These are phyloP conservation scores for Coemansia sp. DNA, from an alignment of 192 early-diverging fungal species.

Conservation along the genomic window DNA sequence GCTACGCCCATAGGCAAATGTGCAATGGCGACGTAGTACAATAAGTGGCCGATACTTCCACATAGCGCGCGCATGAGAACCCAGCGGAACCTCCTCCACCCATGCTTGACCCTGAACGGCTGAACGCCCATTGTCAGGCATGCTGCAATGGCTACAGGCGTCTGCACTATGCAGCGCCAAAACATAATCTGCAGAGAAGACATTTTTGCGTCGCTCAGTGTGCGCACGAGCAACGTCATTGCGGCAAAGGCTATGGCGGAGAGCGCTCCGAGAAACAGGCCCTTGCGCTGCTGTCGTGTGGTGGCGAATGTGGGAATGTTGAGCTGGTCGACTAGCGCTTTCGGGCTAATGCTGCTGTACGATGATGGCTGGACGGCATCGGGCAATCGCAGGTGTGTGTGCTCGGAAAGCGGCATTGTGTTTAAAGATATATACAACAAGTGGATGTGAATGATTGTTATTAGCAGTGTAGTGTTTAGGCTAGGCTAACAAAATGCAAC, in stretches of 20 bases:
- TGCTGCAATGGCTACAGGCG: neutral
- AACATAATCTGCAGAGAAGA: conserved; percentile 31
- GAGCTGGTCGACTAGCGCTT: too few species aligned
- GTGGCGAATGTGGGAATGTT: too few species aligned
- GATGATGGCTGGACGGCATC: too few species aligned
- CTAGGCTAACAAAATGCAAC: too few species aligned
- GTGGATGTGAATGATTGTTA: too few species aligned
- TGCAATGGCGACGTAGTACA: conserved; percentile 16
- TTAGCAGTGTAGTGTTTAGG: too few species aligned
- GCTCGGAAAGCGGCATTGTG: too few species aligned
- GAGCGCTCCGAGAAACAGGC: conserved; percentile 12
- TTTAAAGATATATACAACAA: too few species aligned
- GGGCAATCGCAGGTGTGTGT: too few species aligned
- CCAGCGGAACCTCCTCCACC: conserved; percentile 18
- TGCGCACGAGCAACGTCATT: conserved; percentile 21
- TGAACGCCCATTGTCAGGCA: conserved; percentile 1
- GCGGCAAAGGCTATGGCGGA: conserved; percentile 22
- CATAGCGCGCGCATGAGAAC: conserved; percentile 24
- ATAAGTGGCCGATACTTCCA: conserved; percentile 16
- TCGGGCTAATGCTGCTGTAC: too few species aligned
- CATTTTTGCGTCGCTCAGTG: conserved; percentile 4
- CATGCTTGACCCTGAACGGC: conserved; percentile 3
- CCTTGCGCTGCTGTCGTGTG: conserved; percentile 5
- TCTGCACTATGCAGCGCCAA: conserved; percentile 22
- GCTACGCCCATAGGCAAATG: conserved; percentile 21